Evolutionary conservation across 2,329 filamentous ascomycete species (phyloP), one percentile per base, ranked within the genome.

Genomic region (Blastomyces silverae): DNA sequence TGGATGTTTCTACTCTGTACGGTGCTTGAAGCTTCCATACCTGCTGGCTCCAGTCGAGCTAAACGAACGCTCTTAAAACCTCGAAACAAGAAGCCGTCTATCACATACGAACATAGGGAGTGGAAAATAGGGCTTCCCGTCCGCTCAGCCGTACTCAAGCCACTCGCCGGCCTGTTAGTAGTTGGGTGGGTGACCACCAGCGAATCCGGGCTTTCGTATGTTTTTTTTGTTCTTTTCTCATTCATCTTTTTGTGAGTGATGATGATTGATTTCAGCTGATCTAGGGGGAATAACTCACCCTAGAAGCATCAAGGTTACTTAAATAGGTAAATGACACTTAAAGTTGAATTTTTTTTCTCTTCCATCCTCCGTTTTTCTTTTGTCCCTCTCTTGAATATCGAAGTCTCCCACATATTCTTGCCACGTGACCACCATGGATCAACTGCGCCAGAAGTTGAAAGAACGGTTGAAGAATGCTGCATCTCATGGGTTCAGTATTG

Each of bases 141-240:
- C 74, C 76, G 76, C 75, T 77, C 75, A 77, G 75, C 76, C 75
- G 72, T 77, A 76, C 75, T 77, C 75, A 77, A 77, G 75, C 75
- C 74, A 76, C 74, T 76, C 73, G 75, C 75, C 75, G 75, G 74
- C 70, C 68, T 72, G 75, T 76, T 78, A 77, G 75, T 46, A 46
- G 42, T 46, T 20, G 17, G 17, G 20, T n/a, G 17, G 17, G 17
- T n/a, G 4, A 34, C 31, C 31, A 34, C 31, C 31, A 34, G 31
- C 31, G 31, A 34, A 34, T 34, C 31, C 31, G 31, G 31, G 31
- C 75, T 77, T 73, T 76, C 75, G 74, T 75, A 75, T 76, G 74
- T 77, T 72, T 74, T 74, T 70, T 8, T 34, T 6, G n/a, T n/a
- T n/a, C n/a, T n/a, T n/a, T n/a, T n/a, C n/a, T n/a, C n/a, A n/a